A percentile compares a stretch with the other conserved stretches of the same genome.
phyloP scores from a whole-genome alignment of 2,329 filamentous ascomycete genomes.

The Sphaerostilbella broomeana region DNA sequence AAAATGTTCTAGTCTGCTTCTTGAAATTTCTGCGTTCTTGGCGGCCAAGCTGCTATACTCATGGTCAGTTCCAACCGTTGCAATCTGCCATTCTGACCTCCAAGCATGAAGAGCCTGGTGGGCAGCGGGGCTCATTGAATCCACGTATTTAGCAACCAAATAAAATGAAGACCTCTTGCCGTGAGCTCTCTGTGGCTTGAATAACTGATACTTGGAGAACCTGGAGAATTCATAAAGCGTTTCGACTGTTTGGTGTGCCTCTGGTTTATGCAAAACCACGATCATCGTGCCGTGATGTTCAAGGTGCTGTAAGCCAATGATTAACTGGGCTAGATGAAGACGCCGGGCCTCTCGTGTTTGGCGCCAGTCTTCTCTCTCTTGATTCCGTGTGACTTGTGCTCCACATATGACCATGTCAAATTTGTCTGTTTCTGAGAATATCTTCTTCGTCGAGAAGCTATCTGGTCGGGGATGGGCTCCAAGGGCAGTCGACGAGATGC shows the following conservation, averaged over 20 bases:
- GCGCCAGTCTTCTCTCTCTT: constrained; percentile 13
- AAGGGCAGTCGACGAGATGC: neutral
- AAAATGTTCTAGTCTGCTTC: neutral
- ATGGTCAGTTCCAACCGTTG: constrained; percentile 31
- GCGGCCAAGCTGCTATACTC: constrained; percentile 9
- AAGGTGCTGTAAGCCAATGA: constrained; percentile 39
- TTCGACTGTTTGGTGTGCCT: constrained; percentile 31
- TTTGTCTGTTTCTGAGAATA: neutral
- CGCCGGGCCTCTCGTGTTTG: constrained; percentile 29
- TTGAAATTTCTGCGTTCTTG: neutral
- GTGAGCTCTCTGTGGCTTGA: constrained; percentile 38
- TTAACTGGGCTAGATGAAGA: constrained; percentile 32
- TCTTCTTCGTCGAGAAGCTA: neutral
- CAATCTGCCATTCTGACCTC: constrained; percentile 33
- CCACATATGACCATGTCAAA: neutral
- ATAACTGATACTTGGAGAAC: constrained; percentile 36
- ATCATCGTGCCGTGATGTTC: constrained; percentile 42
- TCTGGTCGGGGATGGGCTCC: neutral
- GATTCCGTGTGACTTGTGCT: neutral
- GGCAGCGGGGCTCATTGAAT: constrained; percentile 26
- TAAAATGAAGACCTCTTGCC: constrained; percentile 44
- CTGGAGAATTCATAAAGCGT: constrained; percentile 32
- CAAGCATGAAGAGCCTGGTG: constrained; percentile 30
- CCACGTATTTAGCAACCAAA: constrained; percentile 39
- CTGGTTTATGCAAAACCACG: constrained; percentile 42